These are phyloP conservation scores for Talaromyces pinophilus DNA, from an alignment of 2,329 filamentous ascomycete species.

Conservation along the genomic window DNA sequence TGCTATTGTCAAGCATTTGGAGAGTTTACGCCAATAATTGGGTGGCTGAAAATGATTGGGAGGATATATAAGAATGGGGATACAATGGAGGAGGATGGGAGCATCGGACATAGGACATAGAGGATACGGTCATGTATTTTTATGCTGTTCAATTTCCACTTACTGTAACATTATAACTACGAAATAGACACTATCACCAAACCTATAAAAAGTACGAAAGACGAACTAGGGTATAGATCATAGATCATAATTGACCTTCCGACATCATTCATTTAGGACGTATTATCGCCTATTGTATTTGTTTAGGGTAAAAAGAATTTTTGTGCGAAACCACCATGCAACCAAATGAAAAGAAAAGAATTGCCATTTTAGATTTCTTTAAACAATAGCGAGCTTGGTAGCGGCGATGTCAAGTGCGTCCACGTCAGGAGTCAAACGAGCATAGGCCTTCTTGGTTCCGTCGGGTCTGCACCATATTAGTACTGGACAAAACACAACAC, in stretches of 20 bases:
- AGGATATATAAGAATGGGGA: background rate
- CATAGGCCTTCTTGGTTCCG: slow-evolving; percentile 98
- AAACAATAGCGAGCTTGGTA: slow-evolving; percentile 98
- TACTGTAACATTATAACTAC: slow-evolving; percentile 9
- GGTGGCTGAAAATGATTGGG: background rate
- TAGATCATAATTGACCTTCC: background rate
- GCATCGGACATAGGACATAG: background rate
- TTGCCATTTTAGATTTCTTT: slow-evolving; percentile 50
- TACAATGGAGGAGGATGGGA: background rate
- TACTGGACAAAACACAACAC: too few species aligned
- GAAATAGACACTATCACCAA: background rate
- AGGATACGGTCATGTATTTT: slow-evolving; percentile 10
- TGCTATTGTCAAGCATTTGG: slow-evolving; percentile 80
- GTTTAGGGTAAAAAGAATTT: background rate
- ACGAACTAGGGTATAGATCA: background rate
- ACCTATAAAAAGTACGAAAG: background rate
- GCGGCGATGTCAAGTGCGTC: slow-evolving; percentile 99
- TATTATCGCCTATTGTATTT: slow-evolving; percentile 7
- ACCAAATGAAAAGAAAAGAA: slow-evolving; percentile 42
- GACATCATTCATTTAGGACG: slow-evolving; percentile 16
- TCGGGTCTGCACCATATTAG: slow-evolving; percentile 63
- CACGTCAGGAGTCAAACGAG: slow-evolving; percentile 90
- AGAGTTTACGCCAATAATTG: slow-evolving; percentile 55
- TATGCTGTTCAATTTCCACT: slow-evolving; percentile 6
- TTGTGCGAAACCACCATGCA: slow-evolving; percentile 35